Conservation (phyloP, 257 asterid species). For the Scutellaria baicalensis region DNA sequence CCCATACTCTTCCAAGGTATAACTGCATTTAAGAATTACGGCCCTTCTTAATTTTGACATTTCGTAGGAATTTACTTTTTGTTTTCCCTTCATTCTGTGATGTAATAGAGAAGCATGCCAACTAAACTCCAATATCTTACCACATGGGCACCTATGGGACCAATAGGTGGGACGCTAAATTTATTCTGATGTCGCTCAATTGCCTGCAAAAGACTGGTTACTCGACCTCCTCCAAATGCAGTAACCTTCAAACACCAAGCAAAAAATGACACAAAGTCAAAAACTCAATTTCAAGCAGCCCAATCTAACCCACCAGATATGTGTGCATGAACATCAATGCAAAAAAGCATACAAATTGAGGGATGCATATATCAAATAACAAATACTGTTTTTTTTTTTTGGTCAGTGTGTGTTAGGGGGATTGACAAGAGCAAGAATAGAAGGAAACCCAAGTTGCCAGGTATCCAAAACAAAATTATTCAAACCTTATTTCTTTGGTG, state of each 20-base stretch:
- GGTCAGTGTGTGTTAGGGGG: neutral
- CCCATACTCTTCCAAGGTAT: neutral
- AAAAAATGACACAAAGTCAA: neutral
- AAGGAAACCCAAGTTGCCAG: neutral
- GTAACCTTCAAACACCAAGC: conserved; percentile 51
- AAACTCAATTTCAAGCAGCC: conserved; percentile 2
- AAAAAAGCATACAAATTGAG: neutral
- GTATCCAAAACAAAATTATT: neutral
- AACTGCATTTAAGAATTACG: neutral
- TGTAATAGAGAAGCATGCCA: neutral
- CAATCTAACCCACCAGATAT: neutral
- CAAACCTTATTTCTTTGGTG: conserved; percentile 63
- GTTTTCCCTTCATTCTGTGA: neutral
- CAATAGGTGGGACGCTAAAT: conserved; percentile 80
- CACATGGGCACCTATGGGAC: conserved; percentile 95
- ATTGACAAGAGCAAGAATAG: neutral
- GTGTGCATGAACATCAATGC: neutral
- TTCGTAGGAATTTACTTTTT: neutral
- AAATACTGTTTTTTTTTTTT: neutral
- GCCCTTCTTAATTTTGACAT: neutral
- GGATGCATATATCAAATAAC: neutral
- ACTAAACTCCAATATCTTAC: conserved; percentile 31
- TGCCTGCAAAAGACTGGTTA: conserved; percentile 55
- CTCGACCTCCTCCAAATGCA: conserved; percentile 85
- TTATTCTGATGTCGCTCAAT: conserved; percentile 64